Percentiles rank a stretch among this genome's conserved stretches.
These are phyloP conservation scores for Spergularia marina DNA, from an alignment of 148 eudicot genomes.

Conservation along the genomic window DNA sequence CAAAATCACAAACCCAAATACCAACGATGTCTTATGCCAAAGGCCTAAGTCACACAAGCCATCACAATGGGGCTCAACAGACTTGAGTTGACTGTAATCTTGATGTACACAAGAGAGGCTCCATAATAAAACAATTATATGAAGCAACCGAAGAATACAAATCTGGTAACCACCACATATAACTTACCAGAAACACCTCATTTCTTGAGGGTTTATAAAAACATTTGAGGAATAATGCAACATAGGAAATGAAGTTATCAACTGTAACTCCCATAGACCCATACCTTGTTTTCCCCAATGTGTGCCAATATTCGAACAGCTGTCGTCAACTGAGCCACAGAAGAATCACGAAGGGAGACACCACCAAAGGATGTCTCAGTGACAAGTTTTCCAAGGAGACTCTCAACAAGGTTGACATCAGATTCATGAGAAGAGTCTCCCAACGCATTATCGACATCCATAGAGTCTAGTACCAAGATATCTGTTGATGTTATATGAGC, in stretches of 20 bases:
- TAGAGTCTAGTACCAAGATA: conserved; percentile 68
- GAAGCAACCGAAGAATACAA: not conserved
- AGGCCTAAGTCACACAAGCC: too few species aligned
- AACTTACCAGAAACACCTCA: not conserved
- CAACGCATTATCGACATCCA: conserved; percentile 74
- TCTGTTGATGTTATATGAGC: conserved; percentile 83
- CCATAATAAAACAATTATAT: not conserved
- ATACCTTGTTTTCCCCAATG: conserved; percentile 86
- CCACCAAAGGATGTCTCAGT: conserved; percentile 80
- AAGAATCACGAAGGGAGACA: conserved; percentile 81
- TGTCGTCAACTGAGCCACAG: conserved; percentile 88
- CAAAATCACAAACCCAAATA: not conserved
- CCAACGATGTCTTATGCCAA: too few species aligned
- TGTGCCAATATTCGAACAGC: conserved; percentile 83
- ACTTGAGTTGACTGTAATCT: not conserved
- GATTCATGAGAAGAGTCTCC: conserved; percentile 64
- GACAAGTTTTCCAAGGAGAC: conserved; percentile 82
- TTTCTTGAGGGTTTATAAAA: too few species aligned
- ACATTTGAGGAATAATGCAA: not conserved
- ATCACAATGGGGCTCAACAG: too few species aligned
- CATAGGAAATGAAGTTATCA: not conserved
- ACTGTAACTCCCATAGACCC: conserved; percentile 9
- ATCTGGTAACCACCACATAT: not conserved
- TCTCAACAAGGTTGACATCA: conserved; percentile 79
- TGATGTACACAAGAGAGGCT: not conserved